phyloP scores from a whole-genome alignment of 805 yeast species.

The Yarrowia keelungensis region DNA sequence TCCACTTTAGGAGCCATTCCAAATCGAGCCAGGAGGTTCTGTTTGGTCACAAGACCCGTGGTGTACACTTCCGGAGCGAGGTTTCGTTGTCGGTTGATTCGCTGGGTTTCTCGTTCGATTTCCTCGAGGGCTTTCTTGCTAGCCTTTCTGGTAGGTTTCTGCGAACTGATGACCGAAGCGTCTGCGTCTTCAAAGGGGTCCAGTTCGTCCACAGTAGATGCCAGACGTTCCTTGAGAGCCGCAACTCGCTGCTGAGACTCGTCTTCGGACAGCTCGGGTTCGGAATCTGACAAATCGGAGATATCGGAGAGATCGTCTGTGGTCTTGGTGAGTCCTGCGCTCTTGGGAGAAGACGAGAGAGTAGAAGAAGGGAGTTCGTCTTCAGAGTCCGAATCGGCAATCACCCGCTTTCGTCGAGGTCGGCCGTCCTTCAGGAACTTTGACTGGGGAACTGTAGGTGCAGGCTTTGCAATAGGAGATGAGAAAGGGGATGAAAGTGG shows the following conservation, averaged over 20 bases:
- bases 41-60: conserved; percentile 28
- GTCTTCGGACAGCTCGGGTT: neutral
- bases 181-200: conserved; percentile 32
- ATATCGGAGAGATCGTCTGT: neutral
- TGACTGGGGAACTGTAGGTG: too few relatives aligned
- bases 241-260: conserved; percentile 9
- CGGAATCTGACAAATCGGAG: neutral
- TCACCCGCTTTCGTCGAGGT: conserved; percentile 14
- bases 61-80: conserved; percentile 44
- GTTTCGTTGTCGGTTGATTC: conserved; percentile 43
- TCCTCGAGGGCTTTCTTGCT: conserved; percentile 44
- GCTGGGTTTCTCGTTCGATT: conserved; percentile 42
- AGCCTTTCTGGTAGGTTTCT: conserved; percentile 33
- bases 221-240: conserved; percentile 13
- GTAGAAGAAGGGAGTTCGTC: neutral
- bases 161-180: neutral
- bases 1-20: conserved; percentile 5
- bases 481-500: too few relatives aligned
- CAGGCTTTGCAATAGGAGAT: too few relatives aligned
- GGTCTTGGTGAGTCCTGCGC: neutral
- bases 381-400: conserved; percentile 34
- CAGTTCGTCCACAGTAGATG: conserved; percentile 8
- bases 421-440: neutral
- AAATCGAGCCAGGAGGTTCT: conserved; percentile 17
- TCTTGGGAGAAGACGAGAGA: neutral